Evolutionary conservation across 345 rosid species (phyloP).

Genomic region (Eutrema yunnanense): DNA sequence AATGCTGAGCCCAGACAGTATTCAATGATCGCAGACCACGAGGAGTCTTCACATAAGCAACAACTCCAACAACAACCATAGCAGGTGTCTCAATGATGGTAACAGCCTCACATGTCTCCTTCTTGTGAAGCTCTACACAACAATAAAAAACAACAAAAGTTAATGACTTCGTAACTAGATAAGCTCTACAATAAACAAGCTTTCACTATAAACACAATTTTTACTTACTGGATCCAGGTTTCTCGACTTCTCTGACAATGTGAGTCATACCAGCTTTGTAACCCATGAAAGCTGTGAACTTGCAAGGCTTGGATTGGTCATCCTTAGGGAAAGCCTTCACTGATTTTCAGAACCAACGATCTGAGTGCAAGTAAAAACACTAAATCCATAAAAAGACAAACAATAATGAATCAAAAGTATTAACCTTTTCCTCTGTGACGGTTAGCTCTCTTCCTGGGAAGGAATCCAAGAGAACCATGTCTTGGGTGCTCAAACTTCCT

Average conservation of each 20-base stretch:
- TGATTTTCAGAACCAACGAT: conserved; percentile 17
- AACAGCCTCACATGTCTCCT: conserved; percentile 90
- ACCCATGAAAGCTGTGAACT: conserved; percentile 79
- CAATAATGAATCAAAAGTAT: not conserved
- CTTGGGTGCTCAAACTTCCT: conserved; percentile 96
- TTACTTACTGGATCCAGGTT: conserved; percentile 82
- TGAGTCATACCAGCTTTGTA: conserved; percentile 96
- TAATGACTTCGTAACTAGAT: not conserved
- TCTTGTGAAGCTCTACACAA: conserved; percentile 75
- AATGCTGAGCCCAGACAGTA: conserved; percentile 90
- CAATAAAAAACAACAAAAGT: not conserved
- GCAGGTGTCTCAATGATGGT: conserved; percentile 81
- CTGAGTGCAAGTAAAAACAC: not conserved
- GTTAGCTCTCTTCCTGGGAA: conserved; percentile 80
- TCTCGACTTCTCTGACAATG: conserved; percentile 84
- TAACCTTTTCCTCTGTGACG: conserved; percentile 89
- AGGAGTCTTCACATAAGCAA: conserved; percentile 73
- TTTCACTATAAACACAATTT: not conserved
- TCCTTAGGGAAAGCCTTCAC: conserved; percentile 95
- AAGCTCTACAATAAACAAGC: not conserved
- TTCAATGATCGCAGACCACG: conserved; percentile 62
- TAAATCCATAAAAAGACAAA: not conserved
- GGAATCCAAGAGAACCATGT: conserved; percentile 89
- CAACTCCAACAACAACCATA: conserved; percentile 80
- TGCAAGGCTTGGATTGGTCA: conserved; percentile 71